These are phyloP conservation scores for Fraxinus nigra DNA, from an alignment of 305 asterid species.

Conservation along the genomic window DNA sequence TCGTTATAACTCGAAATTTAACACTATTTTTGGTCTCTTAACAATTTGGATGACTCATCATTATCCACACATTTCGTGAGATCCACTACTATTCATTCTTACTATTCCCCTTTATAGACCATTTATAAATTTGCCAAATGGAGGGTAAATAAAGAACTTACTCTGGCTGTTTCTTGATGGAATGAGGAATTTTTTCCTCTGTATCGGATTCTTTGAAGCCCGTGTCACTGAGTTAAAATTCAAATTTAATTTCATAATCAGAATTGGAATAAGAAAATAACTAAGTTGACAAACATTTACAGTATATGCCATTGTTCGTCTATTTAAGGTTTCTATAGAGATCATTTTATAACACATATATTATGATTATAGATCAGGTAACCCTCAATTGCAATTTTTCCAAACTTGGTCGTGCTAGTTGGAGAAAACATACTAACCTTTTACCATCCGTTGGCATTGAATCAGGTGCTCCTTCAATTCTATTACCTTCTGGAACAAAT, in stretches of 20 bases:
- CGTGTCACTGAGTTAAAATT: slow-evolving; percentile 28
- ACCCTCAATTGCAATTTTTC: slow-evolving; percentile 1
- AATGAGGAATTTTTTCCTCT: slow-evolving; percentile 31
- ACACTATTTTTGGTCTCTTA: neutral
- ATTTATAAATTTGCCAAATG: neutral
- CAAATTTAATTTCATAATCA: slow-evolving; percentile 12
- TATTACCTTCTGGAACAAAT: slow-evolving; percentile 33
- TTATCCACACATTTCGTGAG: neutral
- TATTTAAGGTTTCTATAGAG: neutral
- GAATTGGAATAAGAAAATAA: neutral
- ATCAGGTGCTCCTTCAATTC: slow-evolving; percentile 39
- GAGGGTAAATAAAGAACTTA: slow-evolving; percentile 30
- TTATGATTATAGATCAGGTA: neutral
- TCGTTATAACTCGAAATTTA: neutral
- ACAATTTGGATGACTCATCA: neutral
- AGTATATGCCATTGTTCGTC: neutral
- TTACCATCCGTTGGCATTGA: slow-evolving; percentile 20
- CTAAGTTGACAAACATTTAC: neutral
- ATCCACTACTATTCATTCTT: neutral
- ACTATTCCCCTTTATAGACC: neutral
- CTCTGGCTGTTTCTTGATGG: slow-evolving; percentile 38
- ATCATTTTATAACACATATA: neutral
- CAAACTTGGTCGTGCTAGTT: neutral
- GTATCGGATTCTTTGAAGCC: slow-evolving; percentile 27
- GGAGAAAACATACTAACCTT: slow-evolving; percentile 35